Conservation (phyloP, 305 asterid genomes). For the Fraxinus sp. region DNA sequence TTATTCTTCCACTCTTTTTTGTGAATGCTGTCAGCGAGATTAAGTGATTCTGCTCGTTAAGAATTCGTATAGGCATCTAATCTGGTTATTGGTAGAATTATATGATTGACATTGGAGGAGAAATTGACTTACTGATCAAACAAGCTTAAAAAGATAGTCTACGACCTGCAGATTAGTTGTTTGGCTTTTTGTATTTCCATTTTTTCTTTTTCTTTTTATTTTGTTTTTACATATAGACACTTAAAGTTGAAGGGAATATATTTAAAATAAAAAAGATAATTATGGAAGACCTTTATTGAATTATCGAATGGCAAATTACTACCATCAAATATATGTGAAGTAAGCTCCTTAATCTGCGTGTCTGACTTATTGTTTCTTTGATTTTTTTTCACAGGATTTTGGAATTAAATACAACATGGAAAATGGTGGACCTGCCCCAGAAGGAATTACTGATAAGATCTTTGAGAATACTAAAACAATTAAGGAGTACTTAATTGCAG, state of each 20-base stretch:
- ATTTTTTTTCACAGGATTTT: constrained; percentile 63
- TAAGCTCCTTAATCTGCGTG: constrained; percentile 17
- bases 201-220: background rate
- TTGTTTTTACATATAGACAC: background rate
- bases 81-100: background rate
- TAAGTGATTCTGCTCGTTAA: background rate
- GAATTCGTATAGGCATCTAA: background rate
- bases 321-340: background rate
- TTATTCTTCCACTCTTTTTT: background rate
- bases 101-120: background rate
- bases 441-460: constrained; percentile 86
- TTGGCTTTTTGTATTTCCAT: background rate
- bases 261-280: background rate
- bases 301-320: background rate
- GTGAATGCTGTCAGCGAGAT: background rate
- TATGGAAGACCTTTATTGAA: background rate
- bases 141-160: background rate
- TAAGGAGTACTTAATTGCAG: constrained; percentile 84
- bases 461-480: constrained; percentile 79
- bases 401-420: constrained; percentile 99
- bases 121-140: background rate
- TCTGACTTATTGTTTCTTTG: constrained; percentile 8
- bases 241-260: background rate
- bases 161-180: background rate
- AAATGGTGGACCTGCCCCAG: constrained; percentile 99